Base-by-base conservation (phyloP, 768 basidiomycete genomes). In the Pilatotrama ljubarskyi region DNA sequence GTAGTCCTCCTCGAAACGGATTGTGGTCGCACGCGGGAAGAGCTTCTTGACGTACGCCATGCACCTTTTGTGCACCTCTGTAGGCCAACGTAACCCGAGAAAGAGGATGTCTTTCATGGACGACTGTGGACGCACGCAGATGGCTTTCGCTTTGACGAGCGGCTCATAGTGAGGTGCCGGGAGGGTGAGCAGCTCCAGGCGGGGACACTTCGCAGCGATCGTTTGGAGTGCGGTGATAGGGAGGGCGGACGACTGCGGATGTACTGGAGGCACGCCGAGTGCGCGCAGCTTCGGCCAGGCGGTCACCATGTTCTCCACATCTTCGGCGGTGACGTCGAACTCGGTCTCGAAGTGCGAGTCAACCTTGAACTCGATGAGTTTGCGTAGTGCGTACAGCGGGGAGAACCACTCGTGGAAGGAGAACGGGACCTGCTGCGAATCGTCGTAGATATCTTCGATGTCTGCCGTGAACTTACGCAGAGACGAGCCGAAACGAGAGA, bases 361-460 rank as follows among this genome's bases (percentile, higher is more conserved):
- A 38, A 57, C 15, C 4, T 5, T 8, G 13, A 57, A 26, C 9
- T 6, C 15, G 15, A 4, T 24, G n/a, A 57, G 48, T 3, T 35
- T 20, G 25, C 38, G 55, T 2, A 57, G 22, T 11, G 47, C 38
- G 38, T 50, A 57, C 37, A 57, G n/a, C 17, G 55, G 47, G 11
- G 47, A 40, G 46, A 57, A 57, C 47, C 47, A 49, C 37, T 29
- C 55, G 26, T 49, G 36, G 55, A 57, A 57, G 10, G 25, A 22
- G n/a, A 14, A 41, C 1, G 24, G 10, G 8, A 14, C 29, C 29
- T 10, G 4, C 6, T 48, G 13, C 8, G 17, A 6, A 17, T 49
- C 55, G 26, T 41, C 10, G n/a, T 15, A 18, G 0, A 10, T 25
- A 9, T 41, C 47, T 18, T 48, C 47, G n/a, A 57, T 18, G 9